Conservation (phyloP, 306 rosid species). For the Hylodesmum podocarpum region DNA sequence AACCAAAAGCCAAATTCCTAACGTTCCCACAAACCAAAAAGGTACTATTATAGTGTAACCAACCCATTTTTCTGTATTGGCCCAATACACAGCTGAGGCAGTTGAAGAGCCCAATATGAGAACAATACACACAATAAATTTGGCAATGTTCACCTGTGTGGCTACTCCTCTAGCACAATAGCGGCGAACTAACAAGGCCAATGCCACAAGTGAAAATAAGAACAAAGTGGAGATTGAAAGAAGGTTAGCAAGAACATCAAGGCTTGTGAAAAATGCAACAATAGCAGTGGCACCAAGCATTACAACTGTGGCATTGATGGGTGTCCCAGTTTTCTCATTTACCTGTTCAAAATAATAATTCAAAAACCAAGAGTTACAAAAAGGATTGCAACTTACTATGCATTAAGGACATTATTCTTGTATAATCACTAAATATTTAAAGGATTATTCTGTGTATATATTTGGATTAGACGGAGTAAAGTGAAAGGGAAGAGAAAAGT, state of each 20-base stretch:
- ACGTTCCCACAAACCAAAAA: slow-evolving; percentile 53
- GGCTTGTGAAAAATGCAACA: slow-evolving; percentile 64
- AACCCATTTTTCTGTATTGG: slow-evolving; percentile 23
- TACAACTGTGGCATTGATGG: slow-evolving; percentile 57
- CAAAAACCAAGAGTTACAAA: no score
- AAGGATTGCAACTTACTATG: no score
- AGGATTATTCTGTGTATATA: no score
- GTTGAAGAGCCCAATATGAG: slow-evolving; percentile 47
- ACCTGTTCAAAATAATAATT: background rate
- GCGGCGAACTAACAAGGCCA: slow-evolving; percentile 62
- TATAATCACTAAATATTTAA: no score
- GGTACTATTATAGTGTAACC: slow-evolving; percentile 45
- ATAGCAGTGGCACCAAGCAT: slow-evolving; percentile 64
- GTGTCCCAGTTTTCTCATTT: slow-evolving; percentile 57
- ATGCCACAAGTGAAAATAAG: slow-evolving; percentile 68
- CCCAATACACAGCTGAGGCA: slow-evolving; percentile 51
- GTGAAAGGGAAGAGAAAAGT: no score
- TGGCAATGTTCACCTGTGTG: slow-evolving; percentile 9
- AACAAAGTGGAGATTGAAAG: slow-evolving; percentile 77
- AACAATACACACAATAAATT: slow-evolving; percentile 38
- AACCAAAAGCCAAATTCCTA: slow-evolving; percentile 52
- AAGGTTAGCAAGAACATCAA: slow-evolving; percentile 53
- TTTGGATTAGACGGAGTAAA: no score
- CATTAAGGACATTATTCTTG: no score
- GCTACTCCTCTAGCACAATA: slow-evolving; percentile 54